Evolutionary conservation across 164 flowering plant genomes (phyloP).

Genomic region (grape (Vitis vinifera)): DNA sequence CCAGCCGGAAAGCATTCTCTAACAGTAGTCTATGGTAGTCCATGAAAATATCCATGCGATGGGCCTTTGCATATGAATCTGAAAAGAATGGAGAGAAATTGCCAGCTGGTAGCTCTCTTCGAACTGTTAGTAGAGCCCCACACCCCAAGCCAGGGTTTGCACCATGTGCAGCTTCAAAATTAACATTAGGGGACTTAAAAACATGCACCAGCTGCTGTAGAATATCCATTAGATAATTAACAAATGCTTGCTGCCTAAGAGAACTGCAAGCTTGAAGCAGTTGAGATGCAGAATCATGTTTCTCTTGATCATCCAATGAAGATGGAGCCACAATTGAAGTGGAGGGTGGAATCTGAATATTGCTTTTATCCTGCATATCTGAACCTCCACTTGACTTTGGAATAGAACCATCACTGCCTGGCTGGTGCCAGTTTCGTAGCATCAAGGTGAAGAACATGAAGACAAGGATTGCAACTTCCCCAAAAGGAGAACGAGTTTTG

Average conservation of each 20-base stretch:
- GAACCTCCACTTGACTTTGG: conserved; percentile 50
- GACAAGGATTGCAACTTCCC: conserved; percentile 85
- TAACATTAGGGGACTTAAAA: conserved; percentile 73
- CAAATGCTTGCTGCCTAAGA: conserved; percentile 88
- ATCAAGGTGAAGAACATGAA: conserved; percentile 98
- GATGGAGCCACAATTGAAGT: conserved; percentile 34
- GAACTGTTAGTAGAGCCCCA: conserved; percentile 80
- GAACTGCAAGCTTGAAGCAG: conserved; percentile 76
- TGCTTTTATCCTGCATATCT: conserved; percentile 60
- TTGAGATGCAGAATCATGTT: conserved; percentile 78
- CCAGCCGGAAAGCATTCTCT: conserved; percentile 87
- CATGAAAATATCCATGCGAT: conserved; percentile 78
- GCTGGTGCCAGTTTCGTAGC: conserved; percentile 99
- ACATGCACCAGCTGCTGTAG: conserved; percentile 82
- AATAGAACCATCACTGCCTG: conserved; percentile 68
- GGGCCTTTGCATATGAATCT: conserved; percentile 95
- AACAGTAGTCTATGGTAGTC: conserved; percentile 87
- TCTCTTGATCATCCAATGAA: conserved; percentile 61
- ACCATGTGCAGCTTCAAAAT: conserved; percentile 52
- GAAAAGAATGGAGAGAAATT: conserved; percentile 97
- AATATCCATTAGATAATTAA: conserved; percentile 88
- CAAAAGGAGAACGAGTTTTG: conserved; percentile 77
- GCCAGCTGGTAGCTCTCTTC: conserved; percentile 95
- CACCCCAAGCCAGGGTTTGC: conserved; percentile 72
- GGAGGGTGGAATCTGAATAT: conserved; percentile 33